Percentiles rank a stretch among this genome's conserved stretches.
These are phyloP conservation scores for Vitis labrusca DNA, from an alignment of 164 flowering plant species.

Conservation along the genomic window DNA sequence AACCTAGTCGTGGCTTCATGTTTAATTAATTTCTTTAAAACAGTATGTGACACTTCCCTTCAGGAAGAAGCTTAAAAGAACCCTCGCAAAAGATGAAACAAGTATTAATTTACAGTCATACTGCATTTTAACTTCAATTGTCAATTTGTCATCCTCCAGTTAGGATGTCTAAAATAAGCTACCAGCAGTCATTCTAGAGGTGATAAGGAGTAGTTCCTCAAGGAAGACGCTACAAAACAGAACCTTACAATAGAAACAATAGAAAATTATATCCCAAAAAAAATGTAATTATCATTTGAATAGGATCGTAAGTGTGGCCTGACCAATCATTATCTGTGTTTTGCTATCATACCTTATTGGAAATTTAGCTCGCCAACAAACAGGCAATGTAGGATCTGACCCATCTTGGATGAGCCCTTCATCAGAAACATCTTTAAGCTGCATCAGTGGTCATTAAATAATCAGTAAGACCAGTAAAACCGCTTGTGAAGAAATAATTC, in stretches of 20 bases:
- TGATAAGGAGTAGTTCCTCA: neutral
- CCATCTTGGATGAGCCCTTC: slow-evolving; percentile 40
- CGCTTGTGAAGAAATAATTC: slow-evolving; percentile 2
- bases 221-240: neutral
- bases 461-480: neutral
- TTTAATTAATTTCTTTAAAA: neutral
- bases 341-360: slow-evolving; percentile 51
- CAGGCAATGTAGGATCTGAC: slow-evolving; percentile 61
- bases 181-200: neutral
- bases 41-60: neutral
- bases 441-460: slow-evolving; percentile 13
- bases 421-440: slow-evolving; percentile 48
- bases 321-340: neutral
- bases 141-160: neutral
- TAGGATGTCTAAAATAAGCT: neutral
- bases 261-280: neutral
- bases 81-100: too few relatives aligned
- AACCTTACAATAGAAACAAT: neutral
- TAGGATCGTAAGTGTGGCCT: neutral
- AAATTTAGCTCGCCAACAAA: slow-evolving; percentile 66
- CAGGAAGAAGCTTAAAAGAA: neutral
- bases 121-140: too few relatives aligned
- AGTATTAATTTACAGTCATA: too few relatives aligned
- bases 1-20: neutral
- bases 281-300: neutral